phyloP scores from a whole-genome alignment of 768 basidiomycete genomes.

The Omphalotus guepiniiformis region DNA sequence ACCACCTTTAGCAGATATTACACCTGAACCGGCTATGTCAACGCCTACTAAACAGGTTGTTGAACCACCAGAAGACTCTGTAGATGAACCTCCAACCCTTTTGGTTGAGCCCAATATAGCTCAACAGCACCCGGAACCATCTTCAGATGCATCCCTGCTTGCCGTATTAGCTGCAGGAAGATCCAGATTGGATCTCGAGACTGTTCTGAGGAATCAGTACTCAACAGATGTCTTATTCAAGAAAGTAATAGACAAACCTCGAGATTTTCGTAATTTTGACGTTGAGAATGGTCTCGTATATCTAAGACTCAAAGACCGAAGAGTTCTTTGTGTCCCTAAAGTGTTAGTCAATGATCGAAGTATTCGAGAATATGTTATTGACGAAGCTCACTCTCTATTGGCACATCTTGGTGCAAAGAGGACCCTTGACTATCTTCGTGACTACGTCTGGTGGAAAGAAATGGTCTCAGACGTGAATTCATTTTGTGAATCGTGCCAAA shows the following conservation, averaged over 20 bases:
- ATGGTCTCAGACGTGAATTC: constrained; percentile 18
- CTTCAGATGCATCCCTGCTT: not conserved
- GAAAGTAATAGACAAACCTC: constrained; percentile 11
- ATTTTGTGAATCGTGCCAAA: constrained; percentile 22
- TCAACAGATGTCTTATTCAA: constrained; percentile 14
- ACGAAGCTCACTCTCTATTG: constrained; percentile 28
- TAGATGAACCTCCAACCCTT: too few relatives aligned
- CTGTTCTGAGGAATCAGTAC: constrained; percentile 14
- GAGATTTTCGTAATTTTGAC: constrained; percentile 13
- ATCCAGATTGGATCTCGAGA: constrained; percentile 1
- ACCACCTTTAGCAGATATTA: too few relatives aligned
- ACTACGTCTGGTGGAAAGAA: constrained; percentile 14
- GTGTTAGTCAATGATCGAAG: not conserved
- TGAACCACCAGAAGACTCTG: too few relatives aligned
- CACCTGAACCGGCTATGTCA: too few relatives aligned
- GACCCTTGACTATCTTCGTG: constrained; percentile 21
- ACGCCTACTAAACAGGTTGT: too few relatives aligned
- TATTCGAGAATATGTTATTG: constrained; percentile 24
- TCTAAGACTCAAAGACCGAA: constrained; percentile 6
- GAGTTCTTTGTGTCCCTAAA: constrained; percentile 13
- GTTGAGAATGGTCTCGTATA: constrained; percentile 10
- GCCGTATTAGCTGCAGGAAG: not conserved
- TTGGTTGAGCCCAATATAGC: too few relatives aligned
- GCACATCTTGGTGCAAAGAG: constrained; percentile 29
- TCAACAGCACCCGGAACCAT: constrained; percentile 2